Base-by-base conservation (phyloP, 2,329 filamentous ascomycete genomes). In the Colletotrichum spaethianum region DNA sequence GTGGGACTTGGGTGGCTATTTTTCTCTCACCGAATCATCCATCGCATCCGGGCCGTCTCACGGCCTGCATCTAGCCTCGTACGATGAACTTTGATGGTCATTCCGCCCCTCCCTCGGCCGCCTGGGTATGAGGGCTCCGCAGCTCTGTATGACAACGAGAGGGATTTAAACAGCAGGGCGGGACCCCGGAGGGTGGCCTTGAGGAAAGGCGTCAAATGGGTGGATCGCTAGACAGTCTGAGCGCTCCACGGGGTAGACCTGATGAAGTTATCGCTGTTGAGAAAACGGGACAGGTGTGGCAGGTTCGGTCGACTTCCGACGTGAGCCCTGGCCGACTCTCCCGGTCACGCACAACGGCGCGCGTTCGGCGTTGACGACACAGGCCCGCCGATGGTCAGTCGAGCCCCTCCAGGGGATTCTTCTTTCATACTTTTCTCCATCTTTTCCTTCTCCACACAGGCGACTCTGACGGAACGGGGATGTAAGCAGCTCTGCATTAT, bases 241-340 rank as follows among this genome's bases (percentile, higher is more conserved):
- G 52, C 60, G 65, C 65, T 36, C 69, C 59, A 72, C 65, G 69
- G 48, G 23, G 53, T 26, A 53, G 28, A n/a, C 56, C 36, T 59
- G 52, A 26, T 72, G 65, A 72, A 64, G 69, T 20, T 60, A 64
- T 72, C 65, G 50, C 57, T 42, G 48, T 63, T 53, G 18, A 31
- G 31, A 38, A 40, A 31, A 50, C 50, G 60, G 52, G 46, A 69
- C 59, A 28, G 44, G 53, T 69, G 65, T 69, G 53, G 52, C 44
- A 40, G 42, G 50, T 59, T 72, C 69, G 69, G 69, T 72, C 69
- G 69, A 72, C 69, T 72, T 72, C 69, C 69, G 69, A 23, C n/a
- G n/a, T 46, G 55, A 72, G 69, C 69, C 69, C 69, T 72, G 69
- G 53, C 69, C 69, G 69, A 69, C 52, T 69, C 52, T 40, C 44